Evolutionary conservation across 768 basidiomycete genomes (phyloP).

Genomic region (Pleurotus ostreatus): DNA sequence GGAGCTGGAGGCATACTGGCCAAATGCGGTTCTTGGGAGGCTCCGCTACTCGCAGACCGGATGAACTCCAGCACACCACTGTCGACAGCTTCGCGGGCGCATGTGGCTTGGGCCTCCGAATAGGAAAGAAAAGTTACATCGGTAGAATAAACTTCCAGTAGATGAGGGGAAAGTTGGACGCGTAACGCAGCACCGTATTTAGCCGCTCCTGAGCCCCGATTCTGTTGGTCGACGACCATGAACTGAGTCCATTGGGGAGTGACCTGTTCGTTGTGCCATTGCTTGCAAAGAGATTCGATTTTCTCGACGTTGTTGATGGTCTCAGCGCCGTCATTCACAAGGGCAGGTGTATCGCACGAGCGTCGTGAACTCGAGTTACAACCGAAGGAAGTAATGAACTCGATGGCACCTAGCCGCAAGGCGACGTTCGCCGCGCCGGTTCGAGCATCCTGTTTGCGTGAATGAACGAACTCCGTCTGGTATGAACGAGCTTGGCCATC

Average conservation of each 20-base stretch:
- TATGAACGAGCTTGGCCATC: conserved; percentile 50
- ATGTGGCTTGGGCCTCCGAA: conserved; percentile 45
- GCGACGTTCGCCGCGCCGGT: conserved; percentile 48
- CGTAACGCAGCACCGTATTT: conserved; percentile 52
- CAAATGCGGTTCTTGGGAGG: conserved; percentile 19
- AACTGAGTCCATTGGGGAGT: conserved; percentile 51
- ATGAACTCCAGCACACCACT: conserved; percentile 60
- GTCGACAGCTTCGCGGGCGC: conserved; percentile 48
- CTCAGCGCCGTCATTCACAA: conserved; percentile 15
- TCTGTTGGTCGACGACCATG: conserved; percentile 32
- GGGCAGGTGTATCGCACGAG: conserved; percentile 30
- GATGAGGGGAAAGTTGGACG: conserved; percentile 47
- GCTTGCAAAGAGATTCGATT: conserved; percentile 29
- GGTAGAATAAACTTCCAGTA: conserved; percentile 49
- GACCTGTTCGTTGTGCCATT: conserved; percentile 51
- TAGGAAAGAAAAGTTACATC: conserved; percentile 36
- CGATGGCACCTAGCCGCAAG: conserved; percentile 54
- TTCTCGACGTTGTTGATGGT: not conserved
- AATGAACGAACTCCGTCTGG: conserved; percentile 40
- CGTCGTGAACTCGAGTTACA: conserved; percentile 30
- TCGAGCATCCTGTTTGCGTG: conserved; percentile 51
- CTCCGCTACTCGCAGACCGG: conserved; percentile 49
- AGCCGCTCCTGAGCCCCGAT: conserved; percentile 19
- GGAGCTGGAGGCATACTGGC: not conserved
- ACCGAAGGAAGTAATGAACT: conserved; percentile 45